Evolutionary conservation across 2,329 filamentous ascomycete species (phyloP).

Genomic region (Nemania bipapillata): DNA sequence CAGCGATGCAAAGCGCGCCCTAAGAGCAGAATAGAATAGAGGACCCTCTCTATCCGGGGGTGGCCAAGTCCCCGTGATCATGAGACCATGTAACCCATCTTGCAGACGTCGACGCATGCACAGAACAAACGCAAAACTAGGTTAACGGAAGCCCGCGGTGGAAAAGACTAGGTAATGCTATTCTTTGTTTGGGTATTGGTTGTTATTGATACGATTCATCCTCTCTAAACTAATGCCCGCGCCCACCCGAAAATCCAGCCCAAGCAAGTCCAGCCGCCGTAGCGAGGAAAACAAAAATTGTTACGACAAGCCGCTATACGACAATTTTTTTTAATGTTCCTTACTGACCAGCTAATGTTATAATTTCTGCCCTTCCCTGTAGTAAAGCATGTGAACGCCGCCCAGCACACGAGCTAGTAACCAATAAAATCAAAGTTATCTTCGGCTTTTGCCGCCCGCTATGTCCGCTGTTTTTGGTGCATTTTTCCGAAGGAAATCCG

Average conservation of each 20-base stretch:
- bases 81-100: slow-evolving; percentile 34
- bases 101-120: slow-evolving; percentile 37
- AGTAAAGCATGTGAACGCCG: slow-evolving; percentile 26
- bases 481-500: neutral
- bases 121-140: slow-evolving; percentile 18
- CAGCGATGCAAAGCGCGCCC: neutral
- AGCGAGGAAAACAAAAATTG: slow-evolving; percentile 11
- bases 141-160: neutral
- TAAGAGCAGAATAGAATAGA: slow-evolving; percentile 5
- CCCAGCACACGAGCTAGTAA: slow-evolving; percentile 10
- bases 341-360: neutral
- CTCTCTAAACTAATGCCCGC: slow-evolving; percentile 23
- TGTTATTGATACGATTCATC: slow-evolving; percentile 19
- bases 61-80: slow-evolving; percentile 31
- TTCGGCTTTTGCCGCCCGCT: slow-evolving; percentile 8
- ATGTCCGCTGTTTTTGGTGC: slow-evolving; percentile 12
- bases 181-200: slow-evolving; percentile 22
- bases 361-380: slow-evolving; percentile 6
- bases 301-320: slow-evolving; percentile 13
- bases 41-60: slow-evolving; percentile 9
- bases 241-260: slow-evolving; percentile 18
- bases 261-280: neutral
- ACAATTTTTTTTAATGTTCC: slow-evolving; percentile 10
- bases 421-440: slow-evolving; percentile 17
- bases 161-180: slow-evolving; percentile 7